These are phyloP conservation scores for Blastobotrys americana DNA, from an alignment of 805 yeast species.

Conservation along the genomic window DNA sequence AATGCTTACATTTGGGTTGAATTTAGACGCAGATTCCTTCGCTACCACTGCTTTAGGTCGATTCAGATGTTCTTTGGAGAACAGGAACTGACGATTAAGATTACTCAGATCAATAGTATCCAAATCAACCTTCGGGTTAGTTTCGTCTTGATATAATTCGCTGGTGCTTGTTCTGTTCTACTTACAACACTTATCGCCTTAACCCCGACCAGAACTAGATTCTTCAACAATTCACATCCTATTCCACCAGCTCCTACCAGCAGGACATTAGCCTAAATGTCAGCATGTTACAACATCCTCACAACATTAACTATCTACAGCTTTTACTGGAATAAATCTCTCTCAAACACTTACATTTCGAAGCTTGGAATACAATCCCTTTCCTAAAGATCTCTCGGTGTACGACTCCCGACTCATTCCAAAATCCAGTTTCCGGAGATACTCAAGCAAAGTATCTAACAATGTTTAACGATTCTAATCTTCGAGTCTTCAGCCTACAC, in stretches of 20 bases:
- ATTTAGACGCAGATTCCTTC: conserved; percentile 66
- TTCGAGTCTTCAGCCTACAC: too few species aligned
- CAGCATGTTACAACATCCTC: background rate
- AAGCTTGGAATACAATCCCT: background rate
- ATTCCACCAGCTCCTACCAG: conserved; percentile 96
- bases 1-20: conserved; percentile 60
- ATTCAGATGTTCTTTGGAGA: conserved; percentile 83
- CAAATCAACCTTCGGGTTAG: conserved; percentile 52
- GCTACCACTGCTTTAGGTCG: conserved; percentile 84
- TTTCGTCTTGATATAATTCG: too few species aligned
- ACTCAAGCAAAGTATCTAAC: too few species aligned
- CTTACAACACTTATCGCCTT: conserved; percentile 72
- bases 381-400: background rate
- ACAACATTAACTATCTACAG: background rate
- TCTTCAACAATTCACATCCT: conserved; percentile 85
- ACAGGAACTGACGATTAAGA: conserved; percentile 86
- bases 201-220: conserved; percentile 68
- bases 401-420: conserved; percentile 1
- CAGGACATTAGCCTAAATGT: conserved; percentile 40
- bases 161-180: conserved; percentile 5
- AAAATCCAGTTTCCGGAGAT: too few species aligned
- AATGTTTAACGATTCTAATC: too few species aligned
- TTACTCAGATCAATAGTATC: conserved; percentile 93
- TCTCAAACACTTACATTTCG: background rate
- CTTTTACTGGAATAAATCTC: background rate